phyloP scores from a whole-genome alignment of 192 early-diverging fungal genomes.

The Backusella psychrophila region DNA sequence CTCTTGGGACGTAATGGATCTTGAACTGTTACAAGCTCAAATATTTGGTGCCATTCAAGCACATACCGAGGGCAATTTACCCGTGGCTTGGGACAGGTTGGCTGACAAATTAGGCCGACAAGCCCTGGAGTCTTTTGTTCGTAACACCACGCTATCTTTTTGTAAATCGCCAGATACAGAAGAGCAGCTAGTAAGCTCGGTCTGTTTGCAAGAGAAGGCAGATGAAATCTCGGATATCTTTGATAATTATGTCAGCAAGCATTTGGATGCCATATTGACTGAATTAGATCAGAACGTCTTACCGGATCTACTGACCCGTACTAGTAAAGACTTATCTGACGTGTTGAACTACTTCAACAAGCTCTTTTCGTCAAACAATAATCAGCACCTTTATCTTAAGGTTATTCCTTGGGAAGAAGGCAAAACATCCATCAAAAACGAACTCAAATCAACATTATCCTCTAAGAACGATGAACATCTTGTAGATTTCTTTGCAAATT shows the following conservation, averaged over 20 bases:
- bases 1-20: constrained; percentile 16
- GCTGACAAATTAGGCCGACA: constrained; percentile 19
- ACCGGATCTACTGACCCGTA: constrained; percentile 12
- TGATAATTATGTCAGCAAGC: constrained; percentile 13
- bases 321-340: constrained; percentile 11
- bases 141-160: background rate
- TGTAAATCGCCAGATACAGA: background rate
- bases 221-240: background rate
- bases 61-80: constrained; percentile 18
- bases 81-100: constrained; percentile 17
- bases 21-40: constrained; percentile 20
- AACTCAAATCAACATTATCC: background rate
- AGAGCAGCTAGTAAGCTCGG: background rate
- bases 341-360: constrained; percentile 18
- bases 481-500: background rate
- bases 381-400: background rate
- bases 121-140: constrained; percentile 14
- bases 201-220: constrained; percentile 20
- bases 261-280: constrained; percentile 2
- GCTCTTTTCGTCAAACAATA: background rate
- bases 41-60: constrained; percentile 23
- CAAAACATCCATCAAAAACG: background rate
- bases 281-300: background rate
- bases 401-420: constrained; percentile 7
- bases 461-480: background rate